phyloP scores from a whole-genome alignment of 2,329 filamentous ascomycete genomes.

The Sphaerulina vaccinii region DNA sequence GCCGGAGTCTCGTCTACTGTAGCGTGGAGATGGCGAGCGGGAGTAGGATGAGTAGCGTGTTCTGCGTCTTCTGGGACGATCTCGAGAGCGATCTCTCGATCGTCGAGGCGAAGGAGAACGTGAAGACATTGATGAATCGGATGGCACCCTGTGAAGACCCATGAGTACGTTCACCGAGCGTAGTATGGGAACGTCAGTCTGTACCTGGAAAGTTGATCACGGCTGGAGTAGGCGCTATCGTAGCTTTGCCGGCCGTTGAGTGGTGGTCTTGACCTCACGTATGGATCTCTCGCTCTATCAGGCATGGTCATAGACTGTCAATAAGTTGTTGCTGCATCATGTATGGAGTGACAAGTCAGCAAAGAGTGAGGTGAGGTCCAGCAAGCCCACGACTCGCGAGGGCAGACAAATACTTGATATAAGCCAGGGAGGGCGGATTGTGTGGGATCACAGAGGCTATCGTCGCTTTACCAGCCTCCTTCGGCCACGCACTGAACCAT shows the following conservation, averaged over 20 bases:
- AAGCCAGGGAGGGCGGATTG: not conserved
- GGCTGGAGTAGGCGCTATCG: constrained; percentile 14
- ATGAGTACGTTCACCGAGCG: constrained; percentile 6
- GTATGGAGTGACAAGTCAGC: not conserved
- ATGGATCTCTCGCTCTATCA: constrained; percentile 6
- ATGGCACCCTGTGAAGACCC: not conserved
- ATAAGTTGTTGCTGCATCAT: constrained; percentile 5
- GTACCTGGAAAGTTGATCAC: constrained; percentile 10
- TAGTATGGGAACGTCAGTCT: constrained; percentile 2
- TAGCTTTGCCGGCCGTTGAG: constrained; percentile 7
- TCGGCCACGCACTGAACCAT: not conserved
- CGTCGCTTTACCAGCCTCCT: not conserved
- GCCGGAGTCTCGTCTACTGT: not conserved
- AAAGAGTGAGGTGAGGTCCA: not conserved
- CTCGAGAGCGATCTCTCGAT: constrained; percentile 1
- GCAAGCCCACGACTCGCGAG: constrained; percentile 2
- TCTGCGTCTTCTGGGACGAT: constrained; percentile 1
- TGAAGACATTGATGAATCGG: constrained; percentile 7
- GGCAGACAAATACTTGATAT: constrained; percentile 1
- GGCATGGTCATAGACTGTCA: constrained; percentile 3
- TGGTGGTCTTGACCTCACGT: constrained; percentile 4
- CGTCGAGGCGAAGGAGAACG: constrained; percentile 7
- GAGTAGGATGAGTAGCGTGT: constrained; percentile 13
- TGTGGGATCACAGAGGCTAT: constrained; percentile 2
- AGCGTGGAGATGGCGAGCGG: constrained; percentile 5